Base-by-base conservation (phyloP, 164 flowering plant species). In the Hamamelis virginiana region DNA sequence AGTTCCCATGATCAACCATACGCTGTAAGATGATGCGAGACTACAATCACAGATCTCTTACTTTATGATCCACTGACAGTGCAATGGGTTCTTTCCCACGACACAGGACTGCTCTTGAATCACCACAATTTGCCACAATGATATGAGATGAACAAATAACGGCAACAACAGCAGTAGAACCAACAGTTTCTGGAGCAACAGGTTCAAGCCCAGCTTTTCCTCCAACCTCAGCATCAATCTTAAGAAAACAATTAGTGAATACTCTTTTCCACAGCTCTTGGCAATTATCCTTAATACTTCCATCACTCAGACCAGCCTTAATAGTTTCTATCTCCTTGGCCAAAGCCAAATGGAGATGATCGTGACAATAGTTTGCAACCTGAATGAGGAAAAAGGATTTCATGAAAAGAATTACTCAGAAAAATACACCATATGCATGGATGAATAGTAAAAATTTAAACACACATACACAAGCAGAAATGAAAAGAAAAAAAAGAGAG, bases 91-190 rank as follows among this genome's bases (percentile, higher is more conserved):
- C 90, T 81, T 94, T 94, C 43, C 98, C 95, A 48, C 98, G 95
- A 73, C 80, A 90, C 9, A 94, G 85, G 64, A 94, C 97, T 48
- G 97, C 98, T 75, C 98, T 83, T 64, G 98, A 94, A 77, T 94
- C 98, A 50, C 98, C 97, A 74, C 98, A 91, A 64, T 91, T 94
- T 45, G 93, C 91, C 58, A 94, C 96, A 69, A 91, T 77, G 33
- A 94, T 84, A 74, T 91, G 97, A 41, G 97, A 87, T 3, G 96
- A 82, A 72, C 85, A 90, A 50, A 94, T 65, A 26, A 90, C 45
- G 26, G 97, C 91, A 69, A 89, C 97, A 64, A 90, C 95, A 56
- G 97, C 91, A 55, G 98, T 94, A 56, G 98, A 91, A 27, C 98
- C 98, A 53, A 91, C 97, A 26, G 95, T 94, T 72, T 94, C 97